Evolutionary conservation across 1,284 basidiomycete species (phyloP), one percentile per base, ranked within the genome.

Genomic region (Caloboletus firmus): DNA sequence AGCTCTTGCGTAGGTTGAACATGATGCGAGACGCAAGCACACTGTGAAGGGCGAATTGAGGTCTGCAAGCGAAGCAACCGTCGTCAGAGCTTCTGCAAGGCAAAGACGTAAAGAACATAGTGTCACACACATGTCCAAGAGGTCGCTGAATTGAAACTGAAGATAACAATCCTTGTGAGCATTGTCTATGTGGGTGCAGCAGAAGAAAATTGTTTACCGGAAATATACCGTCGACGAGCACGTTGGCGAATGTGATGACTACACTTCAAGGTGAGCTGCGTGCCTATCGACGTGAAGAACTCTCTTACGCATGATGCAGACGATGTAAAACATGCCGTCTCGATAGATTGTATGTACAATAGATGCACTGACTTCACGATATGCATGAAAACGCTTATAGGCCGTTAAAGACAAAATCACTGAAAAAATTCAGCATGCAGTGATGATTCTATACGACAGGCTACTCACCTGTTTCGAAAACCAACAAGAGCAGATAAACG

Each of bases 181-280:
- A 13, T 20, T 37, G 15, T 40, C 34, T 31, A 31, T 7, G 28
- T 30, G 13, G 5, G 7, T 45, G 7, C 2, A 0, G 1, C 10
- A 10, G 4, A 48, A 24, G 15, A 28, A 30, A 9, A 31, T 6
- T 13, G 4, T 26, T 32, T 18, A 65, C 61, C 7, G 61, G 59
- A 52, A 63, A 51, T 52, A 43, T n/a, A 5, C 47, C 37, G 13
- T 52, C 49, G 5, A 63, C 10, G 24, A 65, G 17, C 10, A 61
- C 28, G 15, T 62, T 62, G 41, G 45, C 15, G 15, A 63, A 40
- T 5, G 61, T 63, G 59, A 62, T 45, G n/a, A 57, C 59, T 60
- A 15, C 17, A 4, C 37, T 6, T 20, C 6, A 2, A 30, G 15
- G 47, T 63, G 4, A 50, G 41, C 4, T 43, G 4, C 12, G 0